A percentile compares a stretch with the other conserved stretches of the same genome.
These are phyloP conservation scores for Podospora didyma DNA, from an alignment of 495 filamentous ascomycete species.

Conservation along the genomic window DNA sequence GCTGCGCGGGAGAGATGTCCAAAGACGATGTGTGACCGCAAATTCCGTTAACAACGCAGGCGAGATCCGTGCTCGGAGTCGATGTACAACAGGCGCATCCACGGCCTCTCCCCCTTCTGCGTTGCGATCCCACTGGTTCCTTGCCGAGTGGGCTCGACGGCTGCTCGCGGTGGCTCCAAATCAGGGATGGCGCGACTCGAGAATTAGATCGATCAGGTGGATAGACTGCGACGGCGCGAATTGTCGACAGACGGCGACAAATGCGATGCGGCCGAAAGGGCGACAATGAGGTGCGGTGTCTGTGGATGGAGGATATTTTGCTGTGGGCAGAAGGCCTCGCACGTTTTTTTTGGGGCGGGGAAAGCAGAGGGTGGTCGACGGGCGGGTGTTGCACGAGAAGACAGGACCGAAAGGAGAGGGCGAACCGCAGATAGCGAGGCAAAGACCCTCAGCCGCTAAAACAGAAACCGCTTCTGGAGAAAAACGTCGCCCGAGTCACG, in stretches of 20 bases:
- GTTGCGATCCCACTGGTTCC: background rate
- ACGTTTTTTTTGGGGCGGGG: background rate
- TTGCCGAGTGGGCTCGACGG: conserved; percentile 1
- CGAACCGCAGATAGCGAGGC: background rate
- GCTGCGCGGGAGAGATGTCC: background rate
- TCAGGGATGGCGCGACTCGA: background rate
- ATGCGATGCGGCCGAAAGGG: background rate
- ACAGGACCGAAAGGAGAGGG: background rate
- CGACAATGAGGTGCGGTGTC: no score
- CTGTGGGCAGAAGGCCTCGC: background rate
- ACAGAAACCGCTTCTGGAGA: background rate
- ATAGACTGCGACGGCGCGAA: background rate
- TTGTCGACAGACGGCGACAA: background rate
- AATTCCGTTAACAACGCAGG: conserved; percentile 3
- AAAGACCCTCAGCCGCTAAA: background rate
- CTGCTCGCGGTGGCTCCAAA: background rate
- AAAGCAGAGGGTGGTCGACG: background rate
- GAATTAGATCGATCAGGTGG: background rate
- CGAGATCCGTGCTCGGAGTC: conserved; percentile 1
- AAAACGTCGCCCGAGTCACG: background rate
- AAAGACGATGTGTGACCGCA: conserved; percentile 2
- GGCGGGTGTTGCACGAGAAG: background rate
- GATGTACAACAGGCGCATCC: background rate
- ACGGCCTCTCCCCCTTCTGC: background rate
- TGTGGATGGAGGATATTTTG: no score